Percentiles rank a stretch among this genome's conserved stretches.
phyloP scores from a whole-genome alignment of 2,329 filamentous ascomycete species.

The Huntiella decipiens region DNA sequence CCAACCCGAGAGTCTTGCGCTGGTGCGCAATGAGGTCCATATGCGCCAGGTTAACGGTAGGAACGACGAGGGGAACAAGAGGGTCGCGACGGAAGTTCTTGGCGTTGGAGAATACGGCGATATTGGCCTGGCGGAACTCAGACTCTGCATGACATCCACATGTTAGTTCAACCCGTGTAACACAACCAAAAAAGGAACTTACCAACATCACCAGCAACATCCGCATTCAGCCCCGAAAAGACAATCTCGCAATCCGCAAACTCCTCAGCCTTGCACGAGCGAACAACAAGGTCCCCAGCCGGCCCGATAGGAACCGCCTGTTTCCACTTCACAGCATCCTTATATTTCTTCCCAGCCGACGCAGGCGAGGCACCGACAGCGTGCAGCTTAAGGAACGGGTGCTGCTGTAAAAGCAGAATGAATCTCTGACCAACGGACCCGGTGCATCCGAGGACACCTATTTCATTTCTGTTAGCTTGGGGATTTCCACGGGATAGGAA shows the following conservation, averaged over 20 bases:
- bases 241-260: conserved; percentile 84
- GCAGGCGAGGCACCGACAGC: conserved; percentile 77
- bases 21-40: conserved; percentile 81
- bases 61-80: conserved; percentile 79
- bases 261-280: conserved; percentile 63
- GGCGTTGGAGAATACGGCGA: conserved; percentile 90
- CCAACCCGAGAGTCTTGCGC: conserved; percentile 48
- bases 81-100: conserved; percentile 92
- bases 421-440: conserved; percentile 92
- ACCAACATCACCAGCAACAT: conserved; percentile 86
- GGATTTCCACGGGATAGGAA: not conserved
- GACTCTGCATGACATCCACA: conserved; percentile 38
- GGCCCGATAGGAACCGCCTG: conserved; percentile 67
- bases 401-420: conserved; percentile 73
- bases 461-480: not conserved
- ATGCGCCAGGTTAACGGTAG: conserved; percentile 81
- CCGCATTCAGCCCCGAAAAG: conserved; percentile 81
- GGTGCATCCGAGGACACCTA: conserved; percentile 71
- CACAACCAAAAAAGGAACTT: conserved; percentile 16
- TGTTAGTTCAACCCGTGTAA: too few species aligned
- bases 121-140: conserved; percentile 72
- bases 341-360: conserved; percentile 85
- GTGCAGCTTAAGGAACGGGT: conserved; percentile 72
- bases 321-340: conserved; percentile 90
- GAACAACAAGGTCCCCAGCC: conserved; percentile 64